A percentile compares a stretch with the other conserved stretches of the same genome.
These are phyloP conservation scores for Aspergillus nanangensis DNA, from an alignment of 495 filamentous ascomycete genomes.

Conservation along the genomic window DNA sequence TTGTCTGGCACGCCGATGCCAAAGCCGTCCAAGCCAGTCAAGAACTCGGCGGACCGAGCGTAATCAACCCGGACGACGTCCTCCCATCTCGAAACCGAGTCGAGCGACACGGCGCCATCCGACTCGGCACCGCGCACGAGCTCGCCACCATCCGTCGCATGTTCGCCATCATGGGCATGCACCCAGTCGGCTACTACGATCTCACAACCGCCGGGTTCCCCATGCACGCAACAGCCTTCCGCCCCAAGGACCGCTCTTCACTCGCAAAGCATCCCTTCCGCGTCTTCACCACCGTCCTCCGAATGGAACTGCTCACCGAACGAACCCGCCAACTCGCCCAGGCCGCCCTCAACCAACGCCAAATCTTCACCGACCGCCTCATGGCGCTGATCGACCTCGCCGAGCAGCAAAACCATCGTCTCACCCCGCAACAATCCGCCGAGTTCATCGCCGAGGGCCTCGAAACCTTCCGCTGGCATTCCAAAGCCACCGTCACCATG, in stretches of 20 bases:
- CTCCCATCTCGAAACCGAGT: constrained; percentile 27
- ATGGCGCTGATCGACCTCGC: constrained; percentile 18
- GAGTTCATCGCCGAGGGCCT: constrained; percentile 32
- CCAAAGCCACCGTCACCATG: constrained; percentile 28
- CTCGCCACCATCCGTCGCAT: constrained; percentile 33
- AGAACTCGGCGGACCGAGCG: background rate
- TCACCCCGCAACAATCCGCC: constrained; percentile 15
- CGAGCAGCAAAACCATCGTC: constrained; percentile 13
- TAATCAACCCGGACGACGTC: constrained; percentile 21
- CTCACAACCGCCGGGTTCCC: constrained; percentile 35
- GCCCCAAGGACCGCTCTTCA: constrained; percentile 22
- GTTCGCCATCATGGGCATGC: constrained; percentile 39
- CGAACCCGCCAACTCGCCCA: constrained; percentile 20
- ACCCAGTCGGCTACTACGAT: constrained; percentile 43
- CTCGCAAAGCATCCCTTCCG: constrained; percentile 35
- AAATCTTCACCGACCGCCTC: constrained; percentile 32
- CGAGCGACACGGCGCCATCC: constrained; percentile 42
- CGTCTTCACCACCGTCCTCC: constrained; percentile 38
- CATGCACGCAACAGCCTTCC: constrained; percentile 41
- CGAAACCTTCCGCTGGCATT: constrained; percentile 37
- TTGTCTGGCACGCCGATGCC: constrained; percentile 29
- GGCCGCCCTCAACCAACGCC: constrained; percentile 22
- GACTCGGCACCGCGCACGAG: constrained; percentile 35
- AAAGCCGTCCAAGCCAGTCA: constrained; percentile 16
- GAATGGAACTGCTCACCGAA: constrained; percentile 30